Evolutionary conservation across 169 alveolate species (phyloP).

Genomic region (Eimeria acervulina): DNA sequence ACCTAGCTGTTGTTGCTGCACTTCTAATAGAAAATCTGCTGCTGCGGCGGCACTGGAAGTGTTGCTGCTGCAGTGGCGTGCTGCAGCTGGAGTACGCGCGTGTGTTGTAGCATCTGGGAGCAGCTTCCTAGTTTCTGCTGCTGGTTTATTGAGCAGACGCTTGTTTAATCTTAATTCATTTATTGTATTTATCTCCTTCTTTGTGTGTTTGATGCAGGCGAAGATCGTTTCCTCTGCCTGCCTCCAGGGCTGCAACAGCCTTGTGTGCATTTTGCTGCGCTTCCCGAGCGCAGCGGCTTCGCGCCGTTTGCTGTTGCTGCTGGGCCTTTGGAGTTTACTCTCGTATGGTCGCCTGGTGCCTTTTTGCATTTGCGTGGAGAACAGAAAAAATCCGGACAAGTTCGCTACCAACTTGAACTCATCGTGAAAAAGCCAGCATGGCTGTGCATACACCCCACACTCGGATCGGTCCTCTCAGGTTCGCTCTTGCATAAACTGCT

Average conservation of each 20-base stretch:
- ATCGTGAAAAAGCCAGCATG: slow-evolving; percentile 29
- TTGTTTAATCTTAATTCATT: neutral
- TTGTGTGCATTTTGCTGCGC: slow-evolving; percentile 65
- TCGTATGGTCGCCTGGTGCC: slow-evolving; percentile 70
- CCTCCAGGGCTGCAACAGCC: slow-evolving; percentile 21
- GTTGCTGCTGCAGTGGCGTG: neutral
- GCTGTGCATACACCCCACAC: slow-evolving; percentile 78
- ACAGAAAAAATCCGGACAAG: neutral
- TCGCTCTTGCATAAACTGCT: neutral
- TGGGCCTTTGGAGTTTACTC: slow-evolving; percentile 46
- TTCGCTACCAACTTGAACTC: slow-evolving; percentile 32
- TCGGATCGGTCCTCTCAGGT: slow-evolving; percentile 75
- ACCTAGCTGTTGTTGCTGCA: neutral
- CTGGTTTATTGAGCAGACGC: neutral
- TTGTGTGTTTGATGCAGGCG: slow-evolving; percentile 11
- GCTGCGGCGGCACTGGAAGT: neutral
- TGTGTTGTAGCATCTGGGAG: neutral
- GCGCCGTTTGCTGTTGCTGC: slow-evolving; percentile 57
- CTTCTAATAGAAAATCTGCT: neutral
- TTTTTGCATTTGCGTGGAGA: slow-evolving; percentile 38
- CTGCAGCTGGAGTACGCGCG: neutral
- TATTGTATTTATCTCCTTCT: neutral
- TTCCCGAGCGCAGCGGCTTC: slow-evolving; percentile 60
- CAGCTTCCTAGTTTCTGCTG: neutral
- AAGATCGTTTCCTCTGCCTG: slow-evolving; percentile 57